Conservation (phyloP, 306 rosid genomes). For the Rosa lucieae region DNA sequence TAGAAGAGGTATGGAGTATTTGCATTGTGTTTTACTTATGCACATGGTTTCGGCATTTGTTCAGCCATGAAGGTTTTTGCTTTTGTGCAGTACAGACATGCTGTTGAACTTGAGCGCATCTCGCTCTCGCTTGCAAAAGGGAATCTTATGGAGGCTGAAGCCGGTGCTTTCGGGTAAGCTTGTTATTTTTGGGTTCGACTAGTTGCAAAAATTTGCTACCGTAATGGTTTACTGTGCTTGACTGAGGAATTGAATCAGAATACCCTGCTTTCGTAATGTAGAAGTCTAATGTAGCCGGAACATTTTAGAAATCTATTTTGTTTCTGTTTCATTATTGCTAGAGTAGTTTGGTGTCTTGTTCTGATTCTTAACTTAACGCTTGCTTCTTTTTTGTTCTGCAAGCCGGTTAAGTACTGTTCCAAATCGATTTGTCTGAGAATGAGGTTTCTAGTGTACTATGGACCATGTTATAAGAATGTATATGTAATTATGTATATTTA, state of each 20-base stretch:
- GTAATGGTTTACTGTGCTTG: background rate
- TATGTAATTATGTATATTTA: background rate
- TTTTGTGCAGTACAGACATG: slow-evolving; percentile 52
- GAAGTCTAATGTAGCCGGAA: background rate
- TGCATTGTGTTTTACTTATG: background rate
- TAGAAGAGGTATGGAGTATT: slow-evolving; percentile 48
- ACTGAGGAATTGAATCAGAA: background rate
- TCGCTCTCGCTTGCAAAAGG: slow-evolving; percentile 57
- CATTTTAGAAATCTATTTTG: background rate
- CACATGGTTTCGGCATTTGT: background rate
- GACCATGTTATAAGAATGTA: background rate
- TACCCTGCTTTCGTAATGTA: background rate
- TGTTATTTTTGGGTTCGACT: background rate
- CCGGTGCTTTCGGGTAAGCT: slow-evolving; percentile 52
- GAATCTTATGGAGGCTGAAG: slow-evolving; percentile 50
- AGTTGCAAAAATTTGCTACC: slow-evolving; percentile 1
- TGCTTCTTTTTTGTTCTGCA: background rate
- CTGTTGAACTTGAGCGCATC: slow-evolving; percentile 56
- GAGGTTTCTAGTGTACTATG: background rate
- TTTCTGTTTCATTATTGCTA: background rate
- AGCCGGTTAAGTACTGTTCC: background rate
- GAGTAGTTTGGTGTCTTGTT: background rate
- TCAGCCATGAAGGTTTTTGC: slow-evolving; percentile 15
- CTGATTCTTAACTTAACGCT: background rate
- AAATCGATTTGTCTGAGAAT: background rate